A percentile compares a stretch with the other conserved stretches of the same genome.
Evolutionary conservation across 2,329 filamentous ascomycete species (phyloP).

Genomic region (Curvularia lunata): DNA sequence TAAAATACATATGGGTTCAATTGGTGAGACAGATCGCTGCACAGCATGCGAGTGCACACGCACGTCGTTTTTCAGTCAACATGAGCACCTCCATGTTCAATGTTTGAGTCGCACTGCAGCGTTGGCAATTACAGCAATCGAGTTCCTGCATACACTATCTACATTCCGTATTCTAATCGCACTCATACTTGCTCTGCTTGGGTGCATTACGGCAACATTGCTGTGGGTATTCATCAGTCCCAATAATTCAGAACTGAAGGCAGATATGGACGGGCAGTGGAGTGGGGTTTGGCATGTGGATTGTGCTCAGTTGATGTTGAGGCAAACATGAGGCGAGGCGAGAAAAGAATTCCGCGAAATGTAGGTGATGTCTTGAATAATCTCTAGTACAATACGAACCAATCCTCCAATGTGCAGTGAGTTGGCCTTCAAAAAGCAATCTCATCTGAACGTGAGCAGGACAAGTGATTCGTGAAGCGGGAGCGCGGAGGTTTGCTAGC

Average conservation of each 20-base stretch:
- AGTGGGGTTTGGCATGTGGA: neutral
- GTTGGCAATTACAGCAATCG: neutral
- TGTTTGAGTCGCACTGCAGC: neutral
- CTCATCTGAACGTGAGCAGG: neutral
- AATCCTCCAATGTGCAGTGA: neutral
- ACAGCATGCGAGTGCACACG: neutral
- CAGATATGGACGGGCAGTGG: neutral
- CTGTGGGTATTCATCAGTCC: neutral
- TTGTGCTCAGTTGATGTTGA: neutral
- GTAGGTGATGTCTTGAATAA: neutral
- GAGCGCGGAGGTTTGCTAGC: neutral
- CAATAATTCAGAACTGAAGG: neutral
- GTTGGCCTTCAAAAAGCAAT: neutral
- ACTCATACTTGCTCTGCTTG: neutral
- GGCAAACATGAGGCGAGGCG: neutral
- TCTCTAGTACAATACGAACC: neutral
- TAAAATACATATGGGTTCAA: conserved; percentile 53
- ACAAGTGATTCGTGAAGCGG: neutral
- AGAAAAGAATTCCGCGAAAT: neutral
- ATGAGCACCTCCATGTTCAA: neutral
- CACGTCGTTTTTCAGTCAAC: neutral
- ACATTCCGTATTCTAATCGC: neutral
- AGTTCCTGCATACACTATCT: neutral
- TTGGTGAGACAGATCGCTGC: conserved; percentile 49
- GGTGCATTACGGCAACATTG: neutral